Conservation (phyloP, 2,329 filamentous ascomycete species). For the Ophiostoma montium region DNA sequence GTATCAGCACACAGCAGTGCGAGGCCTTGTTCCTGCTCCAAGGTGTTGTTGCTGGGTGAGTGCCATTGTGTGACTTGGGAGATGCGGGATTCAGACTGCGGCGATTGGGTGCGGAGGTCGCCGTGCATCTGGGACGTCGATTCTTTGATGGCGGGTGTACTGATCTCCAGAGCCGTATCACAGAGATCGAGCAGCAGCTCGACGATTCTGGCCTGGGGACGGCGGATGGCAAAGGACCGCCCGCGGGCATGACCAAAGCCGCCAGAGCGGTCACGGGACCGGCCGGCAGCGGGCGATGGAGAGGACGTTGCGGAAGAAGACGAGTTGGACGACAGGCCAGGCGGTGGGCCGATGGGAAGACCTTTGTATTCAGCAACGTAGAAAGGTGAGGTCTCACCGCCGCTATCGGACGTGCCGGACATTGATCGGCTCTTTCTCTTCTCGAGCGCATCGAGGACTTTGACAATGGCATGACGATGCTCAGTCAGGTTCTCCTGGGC, state of each 20-base stretch:
- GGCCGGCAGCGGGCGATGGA: slow-evolving; percentile 55
- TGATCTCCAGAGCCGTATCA: slow-evolving; percentile 91
- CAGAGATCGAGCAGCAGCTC: slow-evolving; percentile 90
- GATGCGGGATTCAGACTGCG: slow-evolving; percentile 88
- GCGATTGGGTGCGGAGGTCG: slow-evolving; percentile 84
- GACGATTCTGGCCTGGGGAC: slow-evolving; percentile 83
- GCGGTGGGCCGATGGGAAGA: slow-evolving; percentile 62
- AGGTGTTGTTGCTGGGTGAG: slow-evolving; percentile 76
- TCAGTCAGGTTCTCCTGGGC: slow-evolving; percentile 84
- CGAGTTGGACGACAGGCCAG: slow-evolving; percentile 37
- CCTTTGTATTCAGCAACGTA: slow-evolving; percentile 75
- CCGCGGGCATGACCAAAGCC: slow-evolving; percentile 68
- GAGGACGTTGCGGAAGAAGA: slow-evolving; percentile 34
- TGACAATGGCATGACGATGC: slow-evolving; percentile 88
- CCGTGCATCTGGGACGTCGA: slow-evolving; percentile 49
- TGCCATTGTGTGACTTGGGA: slow-evolving; percentile 95
- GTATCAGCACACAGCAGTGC: slow-evolving; percentile 82
- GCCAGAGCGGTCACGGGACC: slow-evolving; percentile 55
- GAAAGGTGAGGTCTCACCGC: slow-evolving; percentile 29
- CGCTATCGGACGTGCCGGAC: slow-evolving; percentile 16
- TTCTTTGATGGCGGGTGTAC: slow-evolving; percentile 85
- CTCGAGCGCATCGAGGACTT: slow-evolving; percentile 83
- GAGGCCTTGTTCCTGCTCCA: slow-evolving; percentile 87
- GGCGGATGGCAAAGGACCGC: slow-evolving; percentile 78
- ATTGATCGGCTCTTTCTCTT: slow-evolving; percentile 54